phyloP scores from a whole-genome alignment of 2,329 filamentous ascomycete species.

The Orbilia blumenaviensis region DNA sequence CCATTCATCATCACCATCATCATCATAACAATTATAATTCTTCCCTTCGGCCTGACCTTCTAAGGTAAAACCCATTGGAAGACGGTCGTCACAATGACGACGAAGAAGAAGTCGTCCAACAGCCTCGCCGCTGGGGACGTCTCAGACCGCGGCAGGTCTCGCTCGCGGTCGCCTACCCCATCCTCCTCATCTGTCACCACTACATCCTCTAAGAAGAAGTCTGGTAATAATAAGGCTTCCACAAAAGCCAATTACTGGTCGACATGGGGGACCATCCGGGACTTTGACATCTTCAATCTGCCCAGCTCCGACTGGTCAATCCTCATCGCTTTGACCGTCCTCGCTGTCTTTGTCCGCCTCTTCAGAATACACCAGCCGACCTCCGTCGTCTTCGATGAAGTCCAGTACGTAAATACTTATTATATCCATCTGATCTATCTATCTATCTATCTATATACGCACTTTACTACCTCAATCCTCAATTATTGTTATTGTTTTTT shows the following conservation, averaged over 20 bases:
- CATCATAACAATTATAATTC: neutral
- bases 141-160: conserved; percentile 42
- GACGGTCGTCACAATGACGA: conserved; percentile 43
- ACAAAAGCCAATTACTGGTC: conserved; percentile 59
- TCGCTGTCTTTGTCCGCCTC: conserved; percentile 82
- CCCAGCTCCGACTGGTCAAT: conserved; percentile 84
- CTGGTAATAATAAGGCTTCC: conserved; percentile 3
- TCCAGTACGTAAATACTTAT: conserved; percentile 78
- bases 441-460: too few relatives aligned
- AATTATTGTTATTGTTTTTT: too few relatives aligned
- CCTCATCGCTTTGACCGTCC: conserved; percentile 74
- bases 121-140: conserved; percentile 69
- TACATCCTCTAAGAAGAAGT: conserved; percentile 26
- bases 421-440: too few relatives aligned
- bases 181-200: neutral
- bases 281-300: conserved; percentile 91
- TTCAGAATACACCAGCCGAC: conserved; percentile 96
- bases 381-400: conserved; percentile 98
- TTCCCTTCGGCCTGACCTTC: neutral
- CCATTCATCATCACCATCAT: neutral
- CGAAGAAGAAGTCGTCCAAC: conserved; percentile 58
- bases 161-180: conserved; percentile 42
- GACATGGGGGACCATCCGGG: conserved; percentile 67
- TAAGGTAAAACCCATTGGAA: neutral
- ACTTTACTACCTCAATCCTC: too few relatives aligned